Base-by-base conservation (phyloP, 2,329 filamentous ascomycete species). In the Exutisphaerella laricina region DNA sequence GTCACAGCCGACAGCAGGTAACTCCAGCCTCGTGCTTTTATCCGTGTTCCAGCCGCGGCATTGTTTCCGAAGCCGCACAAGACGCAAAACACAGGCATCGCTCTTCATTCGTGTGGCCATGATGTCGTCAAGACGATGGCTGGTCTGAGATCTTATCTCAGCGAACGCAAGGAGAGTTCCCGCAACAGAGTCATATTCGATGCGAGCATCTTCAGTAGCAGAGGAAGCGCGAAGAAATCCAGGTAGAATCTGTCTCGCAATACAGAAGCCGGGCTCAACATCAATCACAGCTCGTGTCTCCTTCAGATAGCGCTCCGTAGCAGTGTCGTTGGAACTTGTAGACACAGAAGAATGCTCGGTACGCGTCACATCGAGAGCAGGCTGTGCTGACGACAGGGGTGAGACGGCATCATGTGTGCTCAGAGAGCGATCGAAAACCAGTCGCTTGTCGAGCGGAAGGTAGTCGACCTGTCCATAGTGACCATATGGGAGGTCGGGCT, bases 81-180 rank as follows among this genome's bases (percentile, higher is more conserved):
- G 57, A 2, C 76, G 75, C 7, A 87, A 63, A 1, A 76, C 63
- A 50, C 81, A 75, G 1, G 78, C 77, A 10, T 70, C 72, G 36
- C 72, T 69, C n/a, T 82, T 82, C 2, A 72, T 48, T 3, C 55
- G 51, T 26, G 61, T 57, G 2, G 58, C 63, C 8, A 61, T 58
- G 2, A 69, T 46, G 4, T 59, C 58, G 12, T 64, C 58, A 4
- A 66, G 50, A 9, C 55, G 54, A 31, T 58, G 48, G 28, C 47
- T 54, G 2, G 54, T 43, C 16, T 61, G 52, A 7, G 72, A 48
- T 68, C 76, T 47, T 72, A 67, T 52, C 67, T 77, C 72, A 1
- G 81, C 81, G 20, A 78, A 66, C 2, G 74, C 72, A 16, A 86
- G 67, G 4, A 82, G 60, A 9, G 56, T 54, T 13, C 69, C 67